Evolutionary conservation across 2,329 filamentous ascomycete genomes (phyloP).

Genomic region (Pestalotiopsis sp.): DNA sequence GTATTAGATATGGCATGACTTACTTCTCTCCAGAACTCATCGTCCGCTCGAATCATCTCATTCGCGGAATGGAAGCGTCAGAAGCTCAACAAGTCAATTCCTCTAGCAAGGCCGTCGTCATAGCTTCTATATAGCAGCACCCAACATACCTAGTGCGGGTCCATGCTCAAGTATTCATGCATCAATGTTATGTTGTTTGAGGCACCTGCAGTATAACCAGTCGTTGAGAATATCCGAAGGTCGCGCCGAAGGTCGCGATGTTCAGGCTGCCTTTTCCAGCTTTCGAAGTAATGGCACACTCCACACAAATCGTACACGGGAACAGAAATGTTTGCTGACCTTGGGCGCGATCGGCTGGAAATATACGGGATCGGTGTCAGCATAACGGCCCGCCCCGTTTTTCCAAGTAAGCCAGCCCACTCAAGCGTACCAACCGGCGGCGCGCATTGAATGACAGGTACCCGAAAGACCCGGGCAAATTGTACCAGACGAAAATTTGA

Average conservation of each 20-base stretch:
- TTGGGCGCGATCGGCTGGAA: neutral
- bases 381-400: neutral
- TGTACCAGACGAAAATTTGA: neutral
- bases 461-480: neutral
- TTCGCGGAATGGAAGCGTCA: conserved; percentile 68
- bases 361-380: neutral
- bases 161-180: neutral
- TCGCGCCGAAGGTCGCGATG: too few species aligned
- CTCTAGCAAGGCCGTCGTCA: conserved; percentile 69
- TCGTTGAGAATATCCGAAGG: too few species aligned
- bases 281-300: neutral
- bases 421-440: neutral
- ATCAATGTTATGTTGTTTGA: too few species aligned
- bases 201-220: too few species aligned
- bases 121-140: conserved; percentile 48
- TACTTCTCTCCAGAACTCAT: conserved; percentile 61
- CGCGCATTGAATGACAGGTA: neutral
- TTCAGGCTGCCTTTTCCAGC: too few species aligned
- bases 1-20: conserved; percentile 1
- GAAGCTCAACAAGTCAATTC: conserved; percentile 60
- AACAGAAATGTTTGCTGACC: neutral
- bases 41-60: conserved; percentile 64
- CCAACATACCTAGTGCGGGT: neutral
- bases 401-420: neutral
- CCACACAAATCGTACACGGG: neutral